phyloP scores from a whole-genome alignment of 495 filamentous ascomycete species.

The Neurospora africana region DNA sequence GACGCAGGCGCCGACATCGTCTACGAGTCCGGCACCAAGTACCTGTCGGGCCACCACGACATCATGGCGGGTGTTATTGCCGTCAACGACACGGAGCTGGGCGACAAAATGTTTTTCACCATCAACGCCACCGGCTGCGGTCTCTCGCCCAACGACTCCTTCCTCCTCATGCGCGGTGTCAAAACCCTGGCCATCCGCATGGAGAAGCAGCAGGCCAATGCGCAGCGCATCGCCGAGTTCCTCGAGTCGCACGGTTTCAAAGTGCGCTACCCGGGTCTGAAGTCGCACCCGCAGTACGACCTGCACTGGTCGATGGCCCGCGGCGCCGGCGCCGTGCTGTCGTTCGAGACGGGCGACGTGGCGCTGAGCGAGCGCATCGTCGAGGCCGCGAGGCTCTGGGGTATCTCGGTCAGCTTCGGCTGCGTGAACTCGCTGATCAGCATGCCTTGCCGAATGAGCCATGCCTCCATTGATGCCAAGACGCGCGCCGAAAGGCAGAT shows the following conservation, averaged over 20 bases:
- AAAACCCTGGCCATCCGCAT: conserved; percentile 96
- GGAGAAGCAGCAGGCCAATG: conserved; percentile 94
- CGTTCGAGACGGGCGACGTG: conserved; percentile 87
- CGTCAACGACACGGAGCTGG: conserved; percentile 67
- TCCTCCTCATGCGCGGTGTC: conserved; percentile 85
- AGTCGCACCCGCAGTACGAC: conserved; percentile 91
- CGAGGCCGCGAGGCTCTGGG: conserved; percentile 82
- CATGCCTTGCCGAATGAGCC: conserved; percentile 99
- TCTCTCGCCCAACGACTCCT: conserved; percentile 87
- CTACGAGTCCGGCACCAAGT: conserved; percentile 96
- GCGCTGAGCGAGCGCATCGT: conserved; percentile 81
- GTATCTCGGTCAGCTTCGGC: conserved; percentile 91
- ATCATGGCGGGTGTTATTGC: conserved; percentile 97
- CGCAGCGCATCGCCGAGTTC: conserved; percentile 82
- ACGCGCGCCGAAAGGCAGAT: conserved; percentile 79
- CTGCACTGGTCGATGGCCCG: conserved; percentile 91
- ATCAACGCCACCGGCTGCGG: conserved; percentile 95
- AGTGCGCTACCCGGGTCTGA: conserved; percentile 87
- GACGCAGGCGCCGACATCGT: conserved; percentile 92
- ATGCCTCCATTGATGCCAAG: conserved; percentile 95
- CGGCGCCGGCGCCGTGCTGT: conserved; percentile 85
- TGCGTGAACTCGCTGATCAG: conserved; percentile 98
- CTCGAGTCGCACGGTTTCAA: conserved; percentile 86
- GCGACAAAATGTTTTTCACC: conserved; percentile 86
- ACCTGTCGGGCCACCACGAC: conserved; percentile 95